Base-by-base conservation (phyloP, 257 asterid genomes). In the Cordia subcordata region DNA sequence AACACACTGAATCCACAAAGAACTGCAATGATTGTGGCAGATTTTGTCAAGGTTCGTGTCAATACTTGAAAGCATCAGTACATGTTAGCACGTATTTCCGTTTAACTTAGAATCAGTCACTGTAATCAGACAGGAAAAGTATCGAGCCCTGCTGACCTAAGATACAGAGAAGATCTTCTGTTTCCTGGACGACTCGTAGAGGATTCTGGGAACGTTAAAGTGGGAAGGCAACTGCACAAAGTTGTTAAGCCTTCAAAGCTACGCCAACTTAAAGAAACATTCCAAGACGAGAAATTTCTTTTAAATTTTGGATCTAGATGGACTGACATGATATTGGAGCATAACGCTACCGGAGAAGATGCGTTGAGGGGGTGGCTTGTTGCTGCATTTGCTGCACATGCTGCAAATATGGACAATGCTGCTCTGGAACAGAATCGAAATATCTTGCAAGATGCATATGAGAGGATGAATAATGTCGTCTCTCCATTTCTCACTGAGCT, bases 361-460 rank as follows among this genome's bases (percentile, higher is more conserved):
- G 97, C 95, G 37, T 59, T 93, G 82, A 81, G 96, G 76, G 99
- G 95, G n/a, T 93, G 97, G 99, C 77, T 89, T 46, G 96, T 93
- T 56, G 99, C 96, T 72, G 99, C 95, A 12, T 93, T 92, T 58
- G 96, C 96, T 70, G 99, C 95, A 11, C 89, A 86, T 71, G 86
- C 95, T 59, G 75, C 92, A 49, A 80, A 78, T 55, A 71, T 80
- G 32, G 81, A 82, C 64, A 80, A 62, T 40, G 70, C 75, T 13
- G 49, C 39, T 17, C 18, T 27, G 9, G 59, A 60, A 45, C 52
- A 58, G 6, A 58, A 57, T 13, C 81, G 49, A 12, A 50, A 54
- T 21, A 81, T 74, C 1, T 52, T 83, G 74, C 58, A 21, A 59
- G 92, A 78, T 69, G 95, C 83, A 19, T 89, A 89, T 51, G 83